These are phyloP conservation scores for Alternaria sp. DNA, from an alignment of 2,329 filamentous ascomycete genomes.

Conservation along the genomic window DNA sequence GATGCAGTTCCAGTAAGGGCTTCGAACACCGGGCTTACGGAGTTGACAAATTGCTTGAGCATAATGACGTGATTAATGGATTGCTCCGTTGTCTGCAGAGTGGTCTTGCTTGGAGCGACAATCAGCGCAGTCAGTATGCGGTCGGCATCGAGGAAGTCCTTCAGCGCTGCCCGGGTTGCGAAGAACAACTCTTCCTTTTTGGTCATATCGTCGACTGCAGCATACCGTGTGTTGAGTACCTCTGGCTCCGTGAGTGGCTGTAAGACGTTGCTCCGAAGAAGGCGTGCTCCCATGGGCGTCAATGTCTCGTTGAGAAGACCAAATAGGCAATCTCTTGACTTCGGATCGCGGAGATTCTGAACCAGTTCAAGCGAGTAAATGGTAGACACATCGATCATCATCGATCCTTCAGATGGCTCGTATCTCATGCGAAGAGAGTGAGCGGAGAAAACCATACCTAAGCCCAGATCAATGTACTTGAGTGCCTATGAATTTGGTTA, in stretches of 20 bases:
- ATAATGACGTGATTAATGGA: slow-evolving; percentile 86
- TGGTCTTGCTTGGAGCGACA: slow-evolving; percentile 70
- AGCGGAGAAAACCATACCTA: slow-evolving; percentile 71
- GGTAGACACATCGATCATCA: slow-evolving; percentile 94
- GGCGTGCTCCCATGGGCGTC: slow-evolving; percentile 86
- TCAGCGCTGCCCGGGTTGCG: slow-evolving; percentile 74
- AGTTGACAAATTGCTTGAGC: slow-evolving; percentile 79
- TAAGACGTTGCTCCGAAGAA: slow-evolving; percentile 83
- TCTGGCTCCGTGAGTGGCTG: slow-evolving; percentile 80
- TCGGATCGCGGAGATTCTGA: slow-evolving; percentile 79
- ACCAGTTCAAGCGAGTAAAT: slow-evolving; percentile 88
- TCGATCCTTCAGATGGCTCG: slow-evolving; percentile 85
- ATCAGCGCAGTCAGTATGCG: slow-evolving; percentile 81
- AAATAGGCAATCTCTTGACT: slow-evolving; percentile 82
- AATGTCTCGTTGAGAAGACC: slow-evolving; percentile 83
- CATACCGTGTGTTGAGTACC: slow-evolving; percentile 75
- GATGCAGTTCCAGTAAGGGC: slow-evolving; percentile 70
- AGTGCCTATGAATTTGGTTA: slow-evolving; percentile 64
- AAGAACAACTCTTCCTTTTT: slow-evolving; percentile 86
- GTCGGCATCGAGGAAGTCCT: slow-evolving; percentile 78
- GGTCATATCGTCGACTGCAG: slow-evolving; percentile 82
- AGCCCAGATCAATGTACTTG: slow-evolving; percentile 77
- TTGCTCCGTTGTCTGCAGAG: slow-evolving; percentile 74
- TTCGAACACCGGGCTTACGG: slow-evolving; percentile 70
- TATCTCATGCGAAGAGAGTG: slow-evolving; percentile 87